phyloP scores from a whole-genome alignment of 306 rosid species.

The Trifolium pratense region DNA sequence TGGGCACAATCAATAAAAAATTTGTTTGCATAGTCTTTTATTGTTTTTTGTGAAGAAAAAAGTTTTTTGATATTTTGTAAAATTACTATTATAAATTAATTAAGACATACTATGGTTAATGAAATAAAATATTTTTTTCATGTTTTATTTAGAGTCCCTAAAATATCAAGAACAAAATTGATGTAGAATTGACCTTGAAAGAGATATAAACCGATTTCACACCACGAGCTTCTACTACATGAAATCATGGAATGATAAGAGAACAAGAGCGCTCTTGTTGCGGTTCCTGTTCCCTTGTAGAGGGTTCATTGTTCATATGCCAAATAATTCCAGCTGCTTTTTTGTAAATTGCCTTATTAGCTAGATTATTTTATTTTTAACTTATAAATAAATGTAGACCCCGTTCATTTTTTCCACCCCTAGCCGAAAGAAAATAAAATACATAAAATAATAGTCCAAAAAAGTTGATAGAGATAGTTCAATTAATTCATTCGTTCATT shows the following conservation, averaged over 20 bases:
- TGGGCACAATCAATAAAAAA: no score
- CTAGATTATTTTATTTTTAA: not conserved
- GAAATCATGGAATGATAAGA: not conserved
- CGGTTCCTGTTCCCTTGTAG: not conserved
- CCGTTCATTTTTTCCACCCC: not conserved
- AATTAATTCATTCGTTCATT: not conserved
- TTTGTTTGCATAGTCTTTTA: no score
- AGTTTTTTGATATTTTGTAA: no score
- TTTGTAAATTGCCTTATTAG: not conserved
- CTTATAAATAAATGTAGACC: slow-evolving; percentile 2
- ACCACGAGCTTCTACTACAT: not conserved
- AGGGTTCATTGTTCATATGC: not conserved
- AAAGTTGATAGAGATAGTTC: slow-evolving; percentile 5
- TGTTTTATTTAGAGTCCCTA: no score
- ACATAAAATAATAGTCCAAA: not conserved
- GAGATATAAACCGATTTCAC: not conserved
- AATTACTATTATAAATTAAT: no score
- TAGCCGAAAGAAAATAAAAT: slow-evolving; percentile 9
- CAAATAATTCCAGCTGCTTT: not conserved
- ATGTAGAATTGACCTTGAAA: no score
- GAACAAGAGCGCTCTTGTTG: not conserved
- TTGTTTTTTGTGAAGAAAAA: no score
- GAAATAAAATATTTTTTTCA: no score
- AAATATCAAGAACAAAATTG: no score
- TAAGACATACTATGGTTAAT: no score